These are phyloP conservation scores for Eragrostis nindensis DNA, from an alignment of 176 grass and related monocot genomes.

Conservation along the genomic window DNA sequence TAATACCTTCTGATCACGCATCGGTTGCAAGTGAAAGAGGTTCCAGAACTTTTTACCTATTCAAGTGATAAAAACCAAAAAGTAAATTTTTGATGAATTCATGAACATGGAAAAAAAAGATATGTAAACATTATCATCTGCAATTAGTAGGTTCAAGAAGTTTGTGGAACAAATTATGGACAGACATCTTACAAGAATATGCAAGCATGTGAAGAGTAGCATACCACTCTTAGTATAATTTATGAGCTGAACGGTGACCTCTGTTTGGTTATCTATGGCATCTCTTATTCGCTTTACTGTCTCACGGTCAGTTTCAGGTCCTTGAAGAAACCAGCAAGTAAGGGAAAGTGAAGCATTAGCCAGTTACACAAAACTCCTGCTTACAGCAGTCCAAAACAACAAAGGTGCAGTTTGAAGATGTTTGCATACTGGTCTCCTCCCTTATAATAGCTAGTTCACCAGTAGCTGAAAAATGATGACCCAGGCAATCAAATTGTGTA, in stretches of 20 bases:
- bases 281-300: conserved; percentile 91
- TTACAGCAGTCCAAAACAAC: conserved; percentile 10
- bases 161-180: background rate
- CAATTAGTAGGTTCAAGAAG: background rate
- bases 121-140: background rate
- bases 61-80: conserved; percentile 26
- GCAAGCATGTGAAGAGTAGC: conserved; percentile 15
- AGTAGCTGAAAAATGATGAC: background rate
- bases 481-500: background rate
- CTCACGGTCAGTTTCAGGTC: conserved; percentile 74
- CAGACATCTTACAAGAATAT: conserved; percentile 17
- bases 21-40: conserved; percentile 96
- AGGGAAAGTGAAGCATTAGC: conserved; percentile 26
- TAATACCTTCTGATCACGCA: conserved; percentile 96
- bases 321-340: conserved; percentile 79
- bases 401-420: conserved; percentile 13
- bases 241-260: conserved; percentile 93
- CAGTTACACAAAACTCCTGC: background rate
- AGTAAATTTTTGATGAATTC: conserved; percentile 19
- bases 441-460: background rate
- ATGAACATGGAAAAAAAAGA: background rate
- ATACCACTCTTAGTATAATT: conserved; percentile 95
- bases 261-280: conserved; percentile 85
- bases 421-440: background rate
- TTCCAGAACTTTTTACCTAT: conserved; percentile 97